These are phyloP conservation scores for Eleusine coracana DNA, from an alignment of 176 grass and related monocot species.

Conservation along the genomic window DNA sequence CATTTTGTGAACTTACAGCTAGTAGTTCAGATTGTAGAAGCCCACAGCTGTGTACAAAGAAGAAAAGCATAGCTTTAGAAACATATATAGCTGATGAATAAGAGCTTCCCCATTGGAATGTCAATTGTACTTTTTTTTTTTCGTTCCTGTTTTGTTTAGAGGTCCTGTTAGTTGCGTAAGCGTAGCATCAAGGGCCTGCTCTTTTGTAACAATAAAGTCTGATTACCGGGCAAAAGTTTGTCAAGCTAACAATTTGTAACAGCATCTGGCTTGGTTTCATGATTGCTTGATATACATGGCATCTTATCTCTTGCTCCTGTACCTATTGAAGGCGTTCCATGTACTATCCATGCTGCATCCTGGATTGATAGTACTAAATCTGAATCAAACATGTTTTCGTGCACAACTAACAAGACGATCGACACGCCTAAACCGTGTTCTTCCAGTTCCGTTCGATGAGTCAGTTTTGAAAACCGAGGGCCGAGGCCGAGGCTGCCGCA, in stretches of 20 bases:
- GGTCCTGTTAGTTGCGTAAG: constrained; percentile 12
- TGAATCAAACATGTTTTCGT: background rate
- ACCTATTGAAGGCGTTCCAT: background rate
- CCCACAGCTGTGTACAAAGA: constrained; percentile 54
- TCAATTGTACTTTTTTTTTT: constrained; percentile 7
- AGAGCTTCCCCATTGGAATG: constrained; percentile 39
- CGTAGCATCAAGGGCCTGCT: constrained; percentile 14
- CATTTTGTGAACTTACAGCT: constrained; percentile 46
- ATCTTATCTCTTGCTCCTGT: background rate
- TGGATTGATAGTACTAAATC: background rate
- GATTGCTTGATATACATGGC: background rate
- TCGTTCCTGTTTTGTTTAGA: background rate
- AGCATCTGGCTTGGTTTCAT: constrained; percentile 13
- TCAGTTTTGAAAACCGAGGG: background rate
- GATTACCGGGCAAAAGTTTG: constrained; percentile 30
- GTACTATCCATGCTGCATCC: background rate
- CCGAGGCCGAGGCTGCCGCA: background rate
- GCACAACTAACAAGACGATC: background rate
- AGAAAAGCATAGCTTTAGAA: constrained; percentile 48
- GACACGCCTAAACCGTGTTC: too few relatives aligned
- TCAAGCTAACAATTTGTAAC: constrained; percentile 28
- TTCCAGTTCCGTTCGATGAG: background rate
- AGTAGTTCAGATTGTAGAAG: constrained; percentile 45
- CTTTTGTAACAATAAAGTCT: constrained; percentile 36
- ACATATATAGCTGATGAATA: constrained; percentile 54